phyloP scores from a whole-genome alignment of 2,329 filamentous ascomycete species.

The Alternaria triticina region DNA sequence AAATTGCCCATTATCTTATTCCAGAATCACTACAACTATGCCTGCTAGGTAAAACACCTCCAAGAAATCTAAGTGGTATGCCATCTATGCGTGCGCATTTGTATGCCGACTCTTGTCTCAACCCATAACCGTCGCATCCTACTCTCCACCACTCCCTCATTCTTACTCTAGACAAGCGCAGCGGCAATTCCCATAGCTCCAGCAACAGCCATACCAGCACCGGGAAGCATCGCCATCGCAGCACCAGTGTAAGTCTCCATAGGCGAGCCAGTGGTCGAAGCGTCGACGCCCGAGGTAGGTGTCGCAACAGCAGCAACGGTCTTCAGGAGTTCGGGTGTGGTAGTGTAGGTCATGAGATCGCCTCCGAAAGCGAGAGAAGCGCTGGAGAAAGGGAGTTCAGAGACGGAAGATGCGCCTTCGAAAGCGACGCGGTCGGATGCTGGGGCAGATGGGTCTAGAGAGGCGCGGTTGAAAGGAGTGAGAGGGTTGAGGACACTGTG shows the following conservation, averaged over 20 bases:
- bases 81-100: not conserved
- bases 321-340: constrained; percentile 31
- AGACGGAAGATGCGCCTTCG: constrained; percentile 23
- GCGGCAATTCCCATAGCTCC: constrained; percentile 2
- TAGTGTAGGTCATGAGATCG: constrained; percentile 31
- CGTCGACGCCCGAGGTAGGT: constrained; percentile 1
- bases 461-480: constrained; percentile 24
- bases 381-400: constrained; percentile 22
- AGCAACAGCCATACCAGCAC: constrained; percentile 1
- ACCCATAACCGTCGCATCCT: not conserved
- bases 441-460: constrained; percentile 20
- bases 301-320: constrained; percentile 32
- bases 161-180: not conserved
- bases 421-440: constrained; percentile 32
- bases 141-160: not conserved
- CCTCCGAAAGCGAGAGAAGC: constrained; percentile 24
- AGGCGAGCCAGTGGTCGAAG: not conserved
- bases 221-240: not conserved
- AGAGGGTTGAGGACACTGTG: constrained; percentile 21
- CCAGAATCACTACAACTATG: not conserved
- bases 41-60: not conserved
- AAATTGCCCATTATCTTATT: no score
- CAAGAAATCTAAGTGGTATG: not conserved
- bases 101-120: not conserved
- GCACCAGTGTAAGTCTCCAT: constrained; percentile 7